These are phyloP conservation scores for Termitomyces sp. DNA, from an alignment of 768 basidiomycete species.

Conservation along the genomic window DNA sequence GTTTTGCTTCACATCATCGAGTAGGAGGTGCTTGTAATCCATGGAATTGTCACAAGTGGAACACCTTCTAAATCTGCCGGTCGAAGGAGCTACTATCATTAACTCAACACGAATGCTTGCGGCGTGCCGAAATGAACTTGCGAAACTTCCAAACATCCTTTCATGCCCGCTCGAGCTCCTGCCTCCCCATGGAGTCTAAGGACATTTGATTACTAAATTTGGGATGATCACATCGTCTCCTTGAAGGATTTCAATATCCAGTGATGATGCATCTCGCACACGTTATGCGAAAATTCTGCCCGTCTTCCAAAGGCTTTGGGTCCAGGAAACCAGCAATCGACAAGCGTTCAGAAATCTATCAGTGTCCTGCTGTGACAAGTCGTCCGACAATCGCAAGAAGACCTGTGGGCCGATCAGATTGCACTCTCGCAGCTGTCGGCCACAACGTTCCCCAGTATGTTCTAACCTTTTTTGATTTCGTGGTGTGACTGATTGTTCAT, in stretches of 20 bases:
- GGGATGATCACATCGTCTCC: slow-evolving; percentile 79
- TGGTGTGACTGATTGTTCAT: background rate
- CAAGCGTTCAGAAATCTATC: slow-evolving; percentile 86
- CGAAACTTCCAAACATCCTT: background rate
- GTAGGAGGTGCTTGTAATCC: background rate
- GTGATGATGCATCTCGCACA: slow-evolving; percentile 53
- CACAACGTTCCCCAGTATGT: slow-evolving; percentile 85
- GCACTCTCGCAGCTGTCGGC: slow-evolving; percentile 85
- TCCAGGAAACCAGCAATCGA: slow-evolving; percentile 91
- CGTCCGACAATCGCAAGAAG: slow-evolving; percentile 56
- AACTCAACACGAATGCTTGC: background rate
- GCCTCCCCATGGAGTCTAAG: slow-evolving; percentile 7
- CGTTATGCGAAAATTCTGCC: slow-evolving; percentile 39
- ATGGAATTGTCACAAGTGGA: background rate
- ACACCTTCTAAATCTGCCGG: background rate
- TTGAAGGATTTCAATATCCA: slow-evolving; percentile 59
- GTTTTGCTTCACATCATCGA: background rate
- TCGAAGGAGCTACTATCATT: background rate
- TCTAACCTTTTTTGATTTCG: background rate
- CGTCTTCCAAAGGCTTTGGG: slow-evolving; percentile 39
- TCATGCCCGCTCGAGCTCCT: slow-evolving; percentile 38
- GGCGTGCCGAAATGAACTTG: background rate
- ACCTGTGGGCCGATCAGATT: slow-evolving; percentile 77
- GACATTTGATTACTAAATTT: no score
- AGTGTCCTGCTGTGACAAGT: slow-evolving; percentile 16